These are phyloP conservation scores for Fusarium fujikuroi DNA, from an alignment of 2,329 filamentous ascomycete species.

Conservation along the genomic window DNA sequence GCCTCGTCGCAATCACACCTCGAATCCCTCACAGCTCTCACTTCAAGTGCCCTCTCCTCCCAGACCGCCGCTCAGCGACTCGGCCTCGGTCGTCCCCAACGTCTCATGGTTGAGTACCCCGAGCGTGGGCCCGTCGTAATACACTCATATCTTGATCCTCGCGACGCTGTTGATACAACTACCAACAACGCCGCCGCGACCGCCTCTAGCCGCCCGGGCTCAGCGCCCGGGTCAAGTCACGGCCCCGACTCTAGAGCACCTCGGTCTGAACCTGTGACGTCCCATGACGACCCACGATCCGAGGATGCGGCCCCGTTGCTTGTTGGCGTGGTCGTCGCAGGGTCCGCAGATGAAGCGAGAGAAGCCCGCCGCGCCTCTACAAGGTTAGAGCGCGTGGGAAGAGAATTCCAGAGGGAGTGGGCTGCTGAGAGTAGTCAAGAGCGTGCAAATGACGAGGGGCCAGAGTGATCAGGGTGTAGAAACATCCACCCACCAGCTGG, in stretches of 20 bases:
- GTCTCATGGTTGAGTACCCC: conserved; percentile 68
- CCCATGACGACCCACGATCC: conserved; percentile 35
- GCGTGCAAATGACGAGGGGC: conserved; percentile 38
- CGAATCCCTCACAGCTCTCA: conserved; percentile 63
- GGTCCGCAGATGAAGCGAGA: conserved; percentile 56
- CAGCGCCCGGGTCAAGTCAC: conserved; percentile 32
- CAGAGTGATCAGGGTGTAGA: conserved; percentile 36
- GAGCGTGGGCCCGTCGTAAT: conserved; percentile 55
- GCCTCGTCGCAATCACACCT: conserved; percentile 57
- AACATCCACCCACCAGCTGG: not conserved
- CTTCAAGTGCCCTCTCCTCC: conserved; percentile 63
- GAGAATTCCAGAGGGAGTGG: conserved; percentile 67
- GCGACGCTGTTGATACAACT: conserved; percentile 37
- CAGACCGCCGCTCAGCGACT: conserved; percentile 64
- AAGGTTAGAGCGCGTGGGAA: conserved; percentile 64
- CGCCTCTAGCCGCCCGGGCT: conserved; percentile 20
- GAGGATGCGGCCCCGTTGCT: conserved; percentile 61
- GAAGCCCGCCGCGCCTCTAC: conserved; percentile 65
- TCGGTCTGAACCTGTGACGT: conserved; percentile 20
- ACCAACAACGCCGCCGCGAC: conserved; percentile 21
- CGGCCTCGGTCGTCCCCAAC: conserved; percentile 63
- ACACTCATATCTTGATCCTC: conserved; percentile 59
- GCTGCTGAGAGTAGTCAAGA: conserved; percentile 45
- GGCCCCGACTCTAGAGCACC: conserved; percentile 24
- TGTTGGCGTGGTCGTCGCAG: conserved; percentile 65